Evolutionary conservation across 2,329 filamentous ascomycete genomes (phyloP), one percentile per base, ranked within the genome.

Genomic region (Aspergillus sp.): DNA sequence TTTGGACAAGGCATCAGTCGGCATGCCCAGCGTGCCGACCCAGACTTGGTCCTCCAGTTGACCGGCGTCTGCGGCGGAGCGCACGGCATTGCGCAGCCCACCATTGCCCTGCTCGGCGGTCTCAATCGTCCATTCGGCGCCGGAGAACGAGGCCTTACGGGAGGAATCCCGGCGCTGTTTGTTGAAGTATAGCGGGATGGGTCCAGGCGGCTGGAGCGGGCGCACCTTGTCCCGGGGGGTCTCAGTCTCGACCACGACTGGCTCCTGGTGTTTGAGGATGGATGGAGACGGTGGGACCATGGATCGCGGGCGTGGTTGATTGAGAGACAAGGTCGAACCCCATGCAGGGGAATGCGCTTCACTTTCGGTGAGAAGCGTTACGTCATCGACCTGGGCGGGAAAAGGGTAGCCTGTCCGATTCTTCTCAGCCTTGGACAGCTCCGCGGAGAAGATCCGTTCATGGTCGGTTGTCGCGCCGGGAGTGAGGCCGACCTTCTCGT

Each of bases 1-100:
- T 0, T 85, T 83, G 40, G 86, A 84, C 20, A 97, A 79, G 7
- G 86, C 87, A 71, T 97, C 93, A 0, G 90, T 96, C 0, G 93
- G 92, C 84, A 96, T 96, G 17, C 93, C 94, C 41, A 97, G 75
- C 0, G 92, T 95, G 49, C 93, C 93, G 4, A 97, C 88, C 86
- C 89, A 95, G n/a, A 86, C 87, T 65, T 90, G 87, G 50, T 95
- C 88, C 17, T 82, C 79, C 9, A 90, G 75, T 55, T 82, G 81
- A 17, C 85, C 87, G 50, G 86, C 83, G 44, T 89, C 82, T 14
- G 83, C 79, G 2, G 89, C 88, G 14, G 90, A 90, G 56, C 89
- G 85, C 32, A 94, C 85, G 3, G 93, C 93, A 67, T 96, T 96
- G 63, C 89, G 86, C 45, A 97, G 81, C 17, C 93, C 94, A 19